Percentiles rank a stretch among this genome's conserved stretches.
These are phyloP conservation scores for Mycena galopus DNA, from an alignment of 768 basidiomycete genomes.

Conservation along the genomic window DNA sequence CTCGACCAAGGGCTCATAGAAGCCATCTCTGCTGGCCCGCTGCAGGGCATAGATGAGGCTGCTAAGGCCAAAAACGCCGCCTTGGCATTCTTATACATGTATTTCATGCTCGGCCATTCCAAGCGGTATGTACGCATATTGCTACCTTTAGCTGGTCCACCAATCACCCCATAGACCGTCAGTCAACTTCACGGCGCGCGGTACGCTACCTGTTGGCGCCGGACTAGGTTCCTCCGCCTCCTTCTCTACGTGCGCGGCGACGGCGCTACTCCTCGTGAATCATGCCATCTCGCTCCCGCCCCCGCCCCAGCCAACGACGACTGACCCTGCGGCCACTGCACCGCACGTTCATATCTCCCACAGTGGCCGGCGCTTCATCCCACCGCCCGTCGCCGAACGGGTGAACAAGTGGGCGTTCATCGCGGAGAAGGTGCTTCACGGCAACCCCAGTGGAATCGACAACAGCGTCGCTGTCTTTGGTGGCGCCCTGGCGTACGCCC, in stretches of 20 bases:
- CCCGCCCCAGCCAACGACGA: constrained; percentile 62
- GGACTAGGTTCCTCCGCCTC: constrained; percentile 98
- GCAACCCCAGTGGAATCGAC: constrained; percentile 97
- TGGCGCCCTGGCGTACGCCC: constrained; percentile 91
- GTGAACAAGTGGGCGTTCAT: constrained; percentile 96
- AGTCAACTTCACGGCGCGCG: constrained; percentile 85
- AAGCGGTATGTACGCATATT: constrained; percentile 63
- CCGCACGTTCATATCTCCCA: constrained; percentile 73
- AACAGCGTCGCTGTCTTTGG: constrained; percentile 95
- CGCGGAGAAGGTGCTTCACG: constrained; percentile 95
- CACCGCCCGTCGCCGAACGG: constrained; percentile 74
- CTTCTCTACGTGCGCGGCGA: constrained; percentile 89
- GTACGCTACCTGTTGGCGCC: constrained; percentile 93
- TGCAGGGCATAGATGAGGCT: constrained; percentile 52
- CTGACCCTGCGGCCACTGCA: constrained; percentile 37
- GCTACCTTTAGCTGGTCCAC: constrained; percentile 33
- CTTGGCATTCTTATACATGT: constrained; percentile 92
- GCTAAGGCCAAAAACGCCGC: constrained; percentile 57
- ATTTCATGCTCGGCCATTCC: constrained; percentile 79
- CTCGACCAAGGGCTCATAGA: constrained; percentile 83
- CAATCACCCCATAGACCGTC: constrained; percentile 65
- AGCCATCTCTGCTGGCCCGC: constrained; percentile 68
- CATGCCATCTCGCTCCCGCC: constrained; percentile 72
- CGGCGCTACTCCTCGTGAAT: constrained; percentile 83
- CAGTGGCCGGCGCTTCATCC: constrained; percentile 74